These are phyloP conservation scores for Handroanthus guayacan DNA, from an alignment of 257 asterid species.

Conservation along the genomic window DNA sequence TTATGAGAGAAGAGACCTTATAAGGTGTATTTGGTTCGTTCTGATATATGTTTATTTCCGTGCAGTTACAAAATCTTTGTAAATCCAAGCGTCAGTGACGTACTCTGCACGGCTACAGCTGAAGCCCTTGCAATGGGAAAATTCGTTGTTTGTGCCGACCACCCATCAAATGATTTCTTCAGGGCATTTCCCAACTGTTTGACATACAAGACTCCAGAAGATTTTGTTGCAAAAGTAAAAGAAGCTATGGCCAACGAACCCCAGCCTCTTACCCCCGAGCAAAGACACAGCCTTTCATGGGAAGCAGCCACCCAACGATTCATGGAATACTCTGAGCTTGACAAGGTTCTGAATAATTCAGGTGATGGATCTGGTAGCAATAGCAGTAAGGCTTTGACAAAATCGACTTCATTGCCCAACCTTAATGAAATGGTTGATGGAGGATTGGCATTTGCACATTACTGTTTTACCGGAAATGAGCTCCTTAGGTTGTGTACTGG, in stretches of 20 bases:
- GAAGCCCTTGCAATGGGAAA: slow-evolving; percentile 99
- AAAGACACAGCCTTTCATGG: slow-evolving; percentile 86
- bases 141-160: slow-evolving; percentile 94
- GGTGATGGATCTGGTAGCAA: slow-evolving; percentile 40
- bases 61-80: slow-evolving; percentile 94
- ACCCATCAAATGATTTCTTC: slow-evolving; percentile 98
- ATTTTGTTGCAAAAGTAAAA: slow-evolving; percentile 82
- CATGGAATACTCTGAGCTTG: slow-evolving; percentile 84
- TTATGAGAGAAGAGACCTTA: background rate
- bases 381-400: slow-evolving; percentile 44
- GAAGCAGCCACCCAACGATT: slow-evolving; percentile 98
- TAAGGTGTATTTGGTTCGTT: slow-evolving; percentile 18
- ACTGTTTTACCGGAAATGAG: slow-evolving; percentile 91
- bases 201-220: slow-evolving; percentile 87
- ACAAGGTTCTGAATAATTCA: slow-evolving; percentile 54
- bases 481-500: slow-evolving; percentile 87
- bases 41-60: slow-evolving; percentile 23
- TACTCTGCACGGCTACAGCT: slow-evolving; percentile 98
- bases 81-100: slow-evolving; percentile 97
- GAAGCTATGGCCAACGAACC: slow-evolving; percentile 96
- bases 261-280: slow-evolving; percentile 84
- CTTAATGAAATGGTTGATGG: slow-evolving; percentile 77
- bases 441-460: slow-evolving; percentile 87
- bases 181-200: slow-evolving; percentile 89
- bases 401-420: slow-evolving; percentile 74